A percentile compares a stretch with the other conserved stretches of the same genome.
Evolutionary conservation across 208 protist species (phyloP).

Genomic region (Leishmania amazonensis): DNA sequence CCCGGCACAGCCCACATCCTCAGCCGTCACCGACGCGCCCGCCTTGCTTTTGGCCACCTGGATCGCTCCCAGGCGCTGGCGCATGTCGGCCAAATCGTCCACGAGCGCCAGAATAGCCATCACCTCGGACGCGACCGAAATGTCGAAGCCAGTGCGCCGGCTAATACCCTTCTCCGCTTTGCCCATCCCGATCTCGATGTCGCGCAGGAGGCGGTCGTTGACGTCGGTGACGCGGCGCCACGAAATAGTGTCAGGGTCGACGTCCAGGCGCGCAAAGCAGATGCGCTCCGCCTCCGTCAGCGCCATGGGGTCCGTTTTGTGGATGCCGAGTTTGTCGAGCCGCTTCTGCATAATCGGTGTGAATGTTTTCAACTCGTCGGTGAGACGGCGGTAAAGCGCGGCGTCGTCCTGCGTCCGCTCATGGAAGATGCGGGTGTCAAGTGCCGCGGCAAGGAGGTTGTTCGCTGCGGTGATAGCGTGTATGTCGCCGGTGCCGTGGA

Average conservation of each 20-base stretch:
- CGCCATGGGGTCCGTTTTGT: slow-evolving; percentile 88
- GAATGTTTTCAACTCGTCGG: slow-evolving; percentile 81
- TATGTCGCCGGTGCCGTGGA: slow-evolving; percentile 98
- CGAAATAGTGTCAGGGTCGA: slow-evolving; percentile 96
- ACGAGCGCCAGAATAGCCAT: slow-evolving; percentile 98
- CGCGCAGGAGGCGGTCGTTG: slow-evolving; percentile 97
- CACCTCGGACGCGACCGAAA: slow-evolving; percentile 97
- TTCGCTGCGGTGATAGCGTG: slow-evolving; percentile 98
- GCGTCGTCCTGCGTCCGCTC: slow-evolving; percentile 94
- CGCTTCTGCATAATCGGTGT: slow-evolving; percentile 91
- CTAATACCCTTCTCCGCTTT: slow-evolving; percentile 89
- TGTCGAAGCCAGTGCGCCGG: slow-evolving; percentile 95
- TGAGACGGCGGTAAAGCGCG: slow-evolving; percentile 87
- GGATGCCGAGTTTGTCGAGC: slow-evolving; percentile 94
- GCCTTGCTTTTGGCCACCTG: slow-evolving; percentile 77
- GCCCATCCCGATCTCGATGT: slow-evolving; percentile 95
- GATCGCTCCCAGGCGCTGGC: slow-evolving; percentile 84
- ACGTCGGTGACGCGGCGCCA: slow-evolving; percentile 97
- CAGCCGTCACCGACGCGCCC: slow-evolving; percentile 88
- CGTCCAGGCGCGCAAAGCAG: slow-evolving; percentile 95
- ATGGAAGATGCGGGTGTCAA: slow-evolving; percentile 98
- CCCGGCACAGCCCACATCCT: slow-evolving; percentile 91
- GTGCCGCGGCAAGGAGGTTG: slow-evolving; percentile 97
- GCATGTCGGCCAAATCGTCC: slow-evolving; percentile 94
- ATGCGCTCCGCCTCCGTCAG: slow-evolving; percentile 88